Evolutionary conservation across 2,329 filamentous ascomycete species (phyloP).

Genomic region (Sporothrix mexicana): DNA sequence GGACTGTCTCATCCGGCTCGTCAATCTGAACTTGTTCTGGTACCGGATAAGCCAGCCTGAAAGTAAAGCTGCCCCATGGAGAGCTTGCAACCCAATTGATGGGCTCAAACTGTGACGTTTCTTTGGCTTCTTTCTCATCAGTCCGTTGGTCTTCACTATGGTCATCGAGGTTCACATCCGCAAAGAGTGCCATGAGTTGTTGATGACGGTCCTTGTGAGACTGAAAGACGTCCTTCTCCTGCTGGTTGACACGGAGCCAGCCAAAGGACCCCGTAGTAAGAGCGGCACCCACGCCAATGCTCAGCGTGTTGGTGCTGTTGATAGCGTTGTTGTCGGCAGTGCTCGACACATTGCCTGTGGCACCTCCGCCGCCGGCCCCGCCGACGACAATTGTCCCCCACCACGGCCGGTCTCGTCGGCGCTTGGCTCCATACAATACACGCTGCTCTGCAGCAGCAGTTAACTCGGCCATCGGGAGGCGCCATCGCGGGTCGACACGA

Average conservation of each 20-base stretch:
- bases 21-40: background rate
- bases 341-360: constrained; percentile 32
- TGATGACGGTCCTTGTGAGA: constrained; percentile 44
- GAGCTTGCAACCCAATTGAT: constrained; percentile 56
- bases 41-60: constrained; percentile 22
- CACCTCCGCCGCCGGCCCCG: constrained; percentile 41
- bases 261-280: constrained; percentile 53
- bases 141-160: constrained; percentile 41
- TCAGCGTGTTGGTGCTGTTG: constrained; percentile 14
- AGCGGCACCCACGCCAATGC: constrained; percentile 37
- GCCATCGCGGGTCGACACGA: constrained; percentile 46
- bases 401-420: constrained; percentile 56
- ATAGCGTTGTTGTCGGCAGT: constrained; percentile 44
- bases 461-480: constrained; percentile 41
- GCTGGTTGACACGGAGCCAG: constrained; percentile 59
- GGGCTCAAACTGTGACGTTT: constrained; percentile 46
- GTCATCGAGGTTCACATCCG: constrained; percentile 39
- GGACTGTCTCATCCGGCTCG: background rate
- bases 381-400: constrained; percentile 65
- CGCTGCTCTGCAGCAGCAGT: constrained; percentile 52
- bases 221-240: background rate
- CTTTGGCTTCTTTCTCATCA: background rate
- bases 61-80: constrained; percentile 55
- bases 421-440: constrained; percentile 57
- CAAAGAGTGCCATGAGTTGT: constrained; percentile 52